A percentile compares a stretch with the other conserved stretches of the same genome.
Evolutionary conservation across 257 asterid species (phyloP).

Genomic region (Gentiana macrophylla): DNA sequence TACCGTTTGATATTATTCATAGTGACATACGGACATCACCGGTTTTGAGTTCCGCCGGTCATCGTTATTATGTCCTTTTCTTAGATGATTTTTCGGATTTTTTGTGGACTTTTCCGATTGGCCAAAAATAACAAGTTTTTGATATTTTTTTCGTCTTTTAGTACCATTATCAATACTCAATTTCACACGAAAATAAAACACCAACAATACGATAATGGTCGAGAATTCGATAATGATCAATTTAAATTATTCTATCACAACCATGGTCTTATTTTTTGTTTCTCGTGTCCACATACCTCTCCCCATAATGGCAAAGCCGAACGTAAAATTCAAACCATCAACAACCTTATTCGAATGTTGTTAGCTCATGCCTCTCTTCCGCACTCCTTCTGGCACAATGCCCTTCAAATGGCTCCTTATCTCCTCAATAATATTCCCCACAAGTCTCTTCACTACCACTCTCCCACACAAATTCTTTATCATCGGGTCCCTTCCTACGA

Average conservation of each 20-base stretch:
- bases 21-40: not conserved
- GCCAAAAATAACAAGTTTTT: not conserved
- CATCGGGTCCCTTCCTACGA: too few relatives aligned
- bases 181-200: too few relatives aligned
- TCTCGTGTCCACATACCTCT: too few relatives aligned
- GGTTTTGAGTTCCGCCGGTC: too few relatives aligned
- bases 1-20: slow-evolving; percentile 1
- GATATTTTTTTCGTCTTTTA: not conserved
- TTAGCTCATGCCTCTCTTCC: not conserved
- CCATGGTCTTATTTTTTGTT: not conserved
- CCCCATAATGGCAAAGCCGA: slow-evolving; percentile 9
- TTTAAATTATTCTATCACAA: not conserved
- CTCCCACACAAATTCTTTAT: too few relatives aligned
- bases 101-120: too few relatives aligned
- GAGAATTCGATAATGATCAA: not conserved
- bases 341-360: not conserved
- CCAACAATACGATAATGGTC: too few relatives aligned
- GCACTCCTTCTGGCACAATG: not conserved
- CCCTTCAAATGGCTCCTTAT: too few relatives aligned
- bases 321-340: not conserved
- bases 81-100: too few relatives aligned
- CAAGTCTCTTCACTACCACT: too few relatives aligned
- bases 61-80: too few relatives aligned
- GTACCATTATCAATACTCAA: not conserved
- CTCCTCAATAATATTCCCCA: too few relatives aligned